Conservation (phyloP, 345 rosid genomes). For the Combretum micranthum region DNA sequence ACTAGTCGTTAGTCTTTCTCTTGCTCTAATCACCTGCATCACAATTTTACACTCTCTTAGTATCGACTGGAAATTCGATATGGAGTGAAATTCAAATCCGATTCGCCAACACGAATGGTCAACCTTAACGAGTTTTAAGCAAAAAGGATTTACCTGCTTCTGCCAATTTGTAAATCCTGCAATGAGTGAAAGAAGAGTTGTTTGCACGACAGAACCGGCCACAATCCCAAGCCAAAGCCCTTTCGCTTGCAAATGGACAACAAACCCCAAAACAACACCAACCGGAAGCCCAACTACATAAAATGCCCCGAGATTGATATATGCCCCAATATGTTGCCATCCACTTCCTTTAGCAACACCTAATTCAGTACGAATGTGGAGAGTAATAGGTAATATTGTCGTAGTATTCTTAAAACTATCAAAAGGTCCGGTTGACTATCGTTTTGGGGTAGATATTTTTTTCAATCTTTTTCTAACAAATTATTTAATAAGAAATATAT, state of each 20-base stretch:
- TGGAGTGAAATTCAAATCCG: no score
- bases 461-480: no score
- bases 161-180: slow-evolving; percentile 23
- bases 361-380: neutral
- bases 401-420: neutral
- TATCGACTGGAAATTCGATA: no score
- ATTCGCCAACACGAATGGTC: no score
- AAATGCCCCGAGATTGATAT: slow-evolving; percentile 25
- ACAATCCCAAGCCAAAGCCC: slow-evolving; percentile 38
- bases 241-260: slow-evolving; percentile 18
- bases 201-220: slow-evolving; percentile 27
- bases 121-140: no score
- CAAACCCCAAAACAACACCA: slow-evolving; percentile 19
- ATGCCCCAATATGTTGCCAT: slow-evolving; percentile 30
- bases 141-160: slow-evolving; percentile 18
- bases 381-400: no score
- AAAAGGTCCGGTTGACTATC: no score
- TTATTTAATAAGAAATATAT: no score
- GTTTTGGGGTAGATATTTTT: no score
- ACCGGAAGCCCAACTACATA: slow-evolving; percentile 31
- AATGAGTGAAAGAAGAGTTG: slow-evolving; percentile 12
- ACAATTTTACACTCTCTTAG: no score
- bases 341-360: slow-evolving; percentile 41
- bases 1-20: slow-evolving; percentile 18
- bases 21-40: slow-evolving; percentile 29